A percentile compares a stretch with the other conserved stretches of the same genome.
Evolutionary conservation across 2,329 filamentous ascomycete species (phyloP).

Genomic region (Ophiobolus disseminans): DNA sequence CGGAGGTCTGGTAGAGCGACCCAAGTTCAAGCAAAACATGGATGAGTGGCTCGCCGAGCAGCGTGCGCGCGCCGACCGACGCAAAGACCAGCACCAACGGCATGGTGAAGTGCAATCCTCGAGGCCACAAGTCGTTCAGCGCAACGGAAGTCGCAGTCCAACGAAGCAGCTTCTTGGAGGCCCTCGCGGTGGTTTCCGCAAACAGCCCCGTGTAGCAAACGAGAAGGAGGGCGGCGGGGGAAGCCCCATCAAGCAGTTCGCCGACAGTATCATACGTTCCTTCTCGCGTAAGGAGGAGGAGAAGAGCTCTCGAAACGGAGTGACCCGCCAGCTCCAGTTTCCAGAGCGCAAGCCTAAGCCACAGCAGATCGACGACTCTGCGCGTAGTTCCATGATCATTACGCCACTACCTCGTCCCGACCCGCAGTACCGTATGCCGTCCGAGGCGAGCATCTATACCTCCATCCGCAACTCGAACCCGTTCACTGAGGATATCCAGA

Average conservation of each 20-base stretch:
- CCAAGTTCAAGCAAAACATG: conserved; percentile 36
- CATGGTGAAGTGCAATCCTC: conserved; percentile 12
- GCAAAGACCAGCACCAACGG: conserved; percentile 16
- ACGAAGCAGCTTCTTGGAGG: not conserved
- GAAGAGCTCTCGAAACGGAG: conserved; percentile 31
- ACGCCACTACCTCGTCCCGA: conserved; percentile 12
- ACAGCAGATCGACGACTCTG: not conserved
- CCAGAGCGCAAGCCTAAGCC: no score
- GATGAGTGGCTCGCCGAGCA: conserved; percentile 38
- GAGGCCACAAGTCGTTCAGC: conserved; percentile 11
- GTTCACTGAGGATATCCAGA: conserved; percentile 10
- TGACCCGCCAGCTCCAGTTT: conserved; percentile 25
- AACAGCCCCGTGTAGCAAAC: not conserved
- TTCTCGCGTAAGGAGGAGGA: conserved; percentile 22
- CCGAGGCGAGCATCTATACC: conserved; percentile 23
- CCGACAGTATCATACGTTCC: conserved; percentile 24
- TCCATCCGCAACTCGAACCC: conserved; percentile 24
- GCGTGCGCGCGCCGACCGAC: conserved; percentile 23
- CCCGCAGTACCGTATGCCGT: conserved; percentile 9
- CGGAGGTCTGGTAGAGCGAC: conserved; percentile 40
- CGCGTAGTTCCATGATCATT: not conserved
- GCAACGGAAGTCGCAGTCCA: not conserved
- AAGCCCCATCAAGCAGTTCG: conserved; percentile 31
- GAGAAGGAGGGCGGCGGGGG: conserved; percentile 4
- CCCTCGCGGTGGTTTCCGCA: not conserved